Evolutionary conservation across 345 rosid species (phyloP).

Genomic region (Hirschfeldia incana): DNA sequence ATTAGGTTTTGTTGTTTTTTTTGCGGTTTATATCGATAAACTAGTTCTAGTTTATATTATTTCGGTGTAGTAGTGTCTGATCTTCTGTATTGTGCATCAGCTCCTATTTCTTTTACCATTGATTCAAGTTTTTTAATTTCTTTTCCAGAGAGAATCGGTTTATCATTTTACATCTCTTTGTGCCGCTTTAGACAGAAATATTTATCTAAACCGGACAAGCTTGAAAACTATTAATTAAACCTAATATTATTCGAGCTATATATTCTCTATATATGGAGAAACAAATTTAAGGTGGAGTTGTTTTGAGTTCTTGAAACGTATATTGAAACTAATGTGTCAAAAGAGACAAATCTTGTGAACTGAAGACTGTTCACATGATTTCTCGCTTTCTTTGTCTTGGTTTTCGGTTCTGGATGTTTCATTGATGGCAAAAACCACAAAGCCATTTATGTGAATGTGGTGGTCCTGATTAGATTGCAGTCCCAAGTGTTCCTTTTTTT

Average conservation of each 20-base stretch:
- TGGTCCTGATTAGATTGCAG: constrained; percentile 36
- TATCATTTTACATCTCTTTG: neutral
- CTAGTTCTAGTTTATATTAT: neutral
- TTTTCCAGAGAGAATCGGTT: neutral
- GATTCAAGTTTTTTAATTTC: neutral
- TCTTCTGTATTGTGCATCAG: constrained; percentile 19
- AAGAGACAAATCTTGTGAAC: constrained; percentile 37
- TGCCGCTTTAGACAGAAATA: neutral
- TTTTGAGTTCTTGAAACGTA: constrained; percentile 34
- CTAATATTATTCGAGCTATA: neutral
- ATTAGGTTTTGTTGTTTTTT: neutral
- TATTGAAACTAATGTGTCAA: constrained; percentile 10
- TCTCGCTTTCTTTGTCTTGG: constrained; percentile 28
- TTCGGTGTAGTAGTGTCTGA: neutral
- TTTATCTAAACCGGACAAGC: neutral
- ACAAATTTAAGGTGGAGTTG: constrained; percentile 10
- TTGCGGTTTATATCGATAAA: neutral
- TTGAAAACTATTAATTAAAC: neutral
- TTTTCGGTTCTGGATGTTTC: constrained; percentile 30
- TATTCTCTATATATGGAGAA: neutral
- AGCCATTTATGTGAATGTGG: constrained; percentile 37
- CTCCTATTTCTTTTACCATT: constrained; percentile 7
- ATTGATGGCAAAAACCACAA: constrained; percentile 40
- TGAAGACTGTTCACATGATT: constrained; percentile 24
- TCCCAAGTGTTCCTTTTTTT: constrained; percentile 40